phyloP scores from a whole-genome alignment of 2,329 filamentous ascomycete species.

The Calonectria fujianensis region DNA sequence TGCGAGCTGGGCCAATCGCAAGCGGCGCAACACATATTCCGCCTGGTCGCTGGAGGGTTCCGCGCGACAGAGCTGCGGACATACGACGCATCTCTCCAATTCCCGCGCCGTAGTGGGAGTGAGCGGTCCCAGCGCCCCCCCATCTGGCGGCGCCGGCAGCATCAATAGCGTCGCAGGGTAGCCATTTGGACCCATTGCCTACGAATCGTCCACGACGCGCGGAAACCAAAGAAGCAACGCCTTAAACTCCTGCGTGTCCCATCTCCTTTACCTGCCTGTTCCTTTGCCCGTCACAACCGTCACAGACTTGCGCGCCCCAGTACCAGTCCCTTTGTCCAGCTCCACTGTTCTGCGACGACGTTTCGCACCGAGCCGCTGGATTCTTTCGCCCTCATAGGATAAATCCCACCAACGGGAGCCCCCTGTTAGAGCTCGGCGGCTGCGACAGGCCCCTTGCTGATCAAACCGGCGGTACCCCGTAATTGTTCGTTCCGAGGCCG shows the following conservation, averaged over 20 bases:
- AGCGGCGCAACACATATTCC: background rate
- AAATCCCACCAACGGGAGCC: slow-evolving; percentile 36
- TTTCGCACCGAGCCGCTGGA: slow-evolving; percentile 19
- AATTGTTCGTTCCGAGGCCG: slow-evolving; percentile 8
- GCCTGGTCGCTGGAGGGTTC: slow-evolving; percentile 21
- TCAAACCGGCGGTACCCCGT: slow-evolving; percentile 7
- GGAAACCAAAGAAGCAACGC: background rate
- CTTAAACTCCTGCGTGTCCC: slow-evolving; percentile 13
- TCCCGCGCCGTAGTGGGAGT: slow-evolving; percentile 7
- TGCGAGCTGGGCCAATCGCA: slow-evolving; percentile 22
- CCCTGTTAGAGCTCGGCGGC: slow-evolving; percentile 32
- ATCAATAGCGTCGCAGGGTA: slow-evolving; percentile 38
- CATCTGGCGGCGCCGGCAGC: slow-evolving; percentile 15
- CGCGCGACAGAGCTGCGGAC: slow-evolving; percentile 8
- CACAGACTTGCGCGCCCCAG: background rate
- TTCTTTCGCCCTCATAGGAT: background rate
- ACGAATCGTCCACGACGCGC: slow-evolving; percentile 16
- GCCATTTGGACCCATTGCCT: background rate
- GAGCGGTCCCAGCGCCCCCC: slow-evolving; percentile 19
- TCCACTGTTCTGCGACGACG: slow-evolving; percentile 14
- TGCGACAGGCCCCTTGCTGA: slow-evolving; percentile 29
- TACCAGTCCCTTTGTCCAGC: slow-evolving; percentile 8
- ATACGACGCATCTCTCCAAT: slow-evolving; percentile 9
- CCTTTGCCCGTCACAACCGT: background rate
- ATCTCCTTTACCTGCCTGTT: background rate